phyloP scores from a whole-genome alignment of 2,329 filamentous ascomycete genomes.

The Sporothrix pallida region DNA sequence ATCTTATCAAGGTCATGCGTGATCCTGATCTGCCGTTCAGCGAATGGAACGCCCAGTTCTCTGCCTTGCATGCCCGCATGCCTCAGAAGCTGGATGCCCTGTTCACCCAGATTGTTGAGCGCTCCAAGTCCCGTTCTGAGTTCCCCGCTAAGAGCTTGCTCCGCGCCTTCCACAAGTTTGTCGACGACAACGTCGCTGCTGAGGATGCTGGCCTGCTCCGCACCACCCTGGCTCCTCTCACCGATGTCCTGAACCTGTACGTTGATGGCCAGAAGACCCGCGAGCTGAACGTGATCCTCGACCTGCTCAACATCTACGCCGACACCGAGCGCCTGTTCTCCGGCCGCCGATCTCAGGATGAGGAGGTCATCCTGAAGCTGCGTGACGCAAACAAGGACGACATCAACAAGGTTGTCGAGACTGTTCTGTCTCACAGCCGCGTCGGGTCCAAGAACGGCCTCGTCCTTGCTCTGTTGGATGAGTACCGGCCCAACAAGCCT shows the following conservation, averaged over 20 bases:
- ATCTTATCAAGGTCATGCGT: constrained; percentile 87
- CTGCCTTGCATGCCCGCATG: constrained; percentile 96
- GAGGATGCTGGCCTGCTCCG: constrained; percentile 76
- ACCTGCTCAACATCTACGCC: constrained; percentile 80
- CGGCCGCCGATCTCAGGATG: constrained; percentile 81
- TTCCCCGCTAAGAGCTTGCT: constrained; percentile 89
- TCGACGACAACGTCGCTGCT: constrained; percentile 80
- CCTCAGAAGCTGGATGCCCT: constrained; percentile 86
- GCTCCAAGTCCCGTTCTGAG: constrained; percentile 77
- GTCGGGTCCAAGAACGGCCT: constrained; percentile 94
- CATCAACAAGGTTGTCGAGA: constrained; percentile 81
- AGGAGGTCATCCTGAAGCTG: constrained; percentile 90
- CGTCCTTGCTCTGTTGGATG: constrained; percentile 86
- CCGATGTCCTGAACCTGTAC: constrained; percentile 79
- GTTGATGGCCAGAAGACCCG: constrained; percentile 86
- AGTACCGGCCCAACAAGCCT: constrained; percentile 94
- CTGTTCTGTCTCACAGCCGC: constrained; percentile 89
- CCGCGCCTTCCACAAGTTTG: constrained; percentile 84
- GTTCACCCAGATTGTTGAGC: constrained; percentile 85
- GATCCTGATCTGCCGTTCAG: constrained; percentile 91
- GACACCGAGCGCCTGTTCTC: constrained; percentile 87
- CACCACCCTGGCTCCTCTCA: constrained; percentile 74
- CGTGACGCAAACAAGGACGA: constrained; percentile 97
- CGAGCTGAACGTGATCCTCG: constrained; percentile 81
- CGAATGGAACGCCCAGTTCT: constrained; percentile 95